Conservation (phyloP, 805 yeast species). For the Candida methanosorbosa region DNA sequence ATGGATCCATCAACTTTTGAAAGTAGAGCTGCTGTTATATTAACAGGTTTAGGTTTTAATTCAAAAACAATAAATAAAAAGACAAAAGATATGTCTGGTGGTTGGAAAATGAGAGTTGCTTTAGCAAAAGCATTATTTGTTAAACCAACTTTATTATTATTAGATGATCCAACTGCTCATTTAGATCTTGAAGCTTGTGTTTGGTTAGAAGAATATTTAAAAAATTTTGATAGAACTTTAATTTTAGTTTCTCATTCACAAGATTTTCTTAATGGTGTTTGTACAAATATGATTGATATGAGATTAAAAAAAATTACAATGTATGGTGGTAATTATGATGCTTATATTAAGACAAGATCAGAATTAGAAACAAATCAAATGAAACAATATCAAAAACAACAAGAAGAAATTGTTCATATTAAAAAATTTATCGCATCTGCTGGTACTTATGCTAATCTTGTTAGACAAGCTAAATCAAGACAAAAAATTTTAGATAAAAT, state of each 20-base stretch:
- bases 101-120: conserved; percentile 99
- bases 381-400: conserved; percentile 96
- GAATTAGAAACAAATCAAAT: conserved; percentile 96
- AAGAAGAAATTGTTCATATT: conserved; percentile 96
- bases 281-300: conserved; percentile 98
- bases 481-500: conserved; percentile 98
- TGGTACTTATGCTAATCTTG: conserved; percentile 98
- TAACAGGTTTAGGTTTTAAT: conserved; percentile 97
- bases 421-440: conserved; percentile 99
- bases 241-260: conserved; percentile 96
- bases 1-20: conserved; percentile 97
- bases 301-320: conserved; percentile 63
- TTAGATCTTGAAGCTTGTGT: conserved; percentile 99
- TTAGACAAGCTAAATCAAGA: conserved; percentile 97
- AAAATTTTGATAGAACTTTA: conserved; percentile 87
- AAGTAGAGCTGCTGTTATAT: conserved; percentile 89
- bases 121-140: conserved; percentile 96
- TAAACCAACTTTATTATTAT: conserved; percentile 86
- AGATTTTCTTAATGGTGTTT: conserved; percentile 98
- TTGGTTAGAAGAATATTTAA: conserved; percentile 97
- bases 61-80: conserved; percentile 77
- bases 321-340: conserved; percentile 98
- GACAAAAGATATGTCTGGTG: conserved; percentile 99
- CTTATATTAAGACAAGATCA: conserved; percentile 87
- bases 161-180: conserved; percentile 99